Evolutionary conservation across 2,329 filamentous ascomycete species (phyloP).

Genomic region (Claviceps arundinis): DNA sequence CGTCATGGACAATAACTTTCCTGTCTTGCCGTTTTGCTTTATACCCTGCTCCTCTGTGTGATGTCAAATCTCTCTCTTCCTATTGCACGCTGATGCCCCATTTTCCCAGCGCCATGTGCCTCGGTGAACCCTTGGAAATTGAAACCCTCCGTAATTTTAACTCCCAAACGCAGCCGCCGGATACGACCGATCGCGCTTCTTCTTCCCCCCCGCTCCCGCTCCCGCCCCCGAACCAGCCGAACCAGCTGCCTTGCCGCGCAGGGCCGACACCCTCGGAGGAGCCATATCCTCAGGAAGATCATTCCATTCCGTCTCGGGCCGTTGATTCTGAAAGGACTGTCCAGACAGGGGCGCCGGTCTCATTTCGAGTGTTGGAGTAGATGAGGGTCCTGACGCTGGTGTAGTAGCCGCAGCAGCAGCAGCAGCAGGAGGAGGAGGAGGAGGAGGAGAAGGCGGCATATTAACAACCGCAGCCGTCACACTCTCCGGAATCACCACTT

Average conservation of each 20-base stretch:
- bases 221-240: slow-evolving; percentile 28
- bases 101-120: no score
- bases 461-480: slow-evolving; percentile 20
- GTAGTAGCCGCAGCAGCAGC: background rate
- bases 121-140: no score
- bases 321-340: slow-evolving; percentile 44
- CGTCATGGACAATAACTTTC: no score
- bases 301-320: slow-evolving; percentile 52
- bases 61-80: no score
- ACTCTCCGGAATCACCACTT: slow-evolving; percentile 11
- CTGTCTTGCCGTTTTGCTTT: no score
- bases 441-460: slow-evolving; percentile 9
- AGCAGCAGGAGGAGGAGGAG: background rate
- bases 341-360: slow-evolving; percentile 14
- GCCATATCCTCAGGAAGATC: slow-evolving; percentile 50
- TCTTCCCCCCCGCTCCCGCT: slow-evolving; percentile 33
- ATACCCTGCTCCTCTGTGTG: no score
- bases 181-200: slow-evolving; percentile 48
- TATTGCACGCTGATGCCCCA: no score
- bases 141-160: background rate
- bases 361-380: background rate
- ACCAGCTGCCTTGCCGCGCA: slow-evolving; percentile 12
- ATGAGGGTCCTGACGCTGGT: slow-evolving; percentile 15
- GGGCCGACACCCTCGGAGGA: slow-evolving; percentile 4
- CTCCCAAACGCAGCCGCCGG: slow-evolving; percentile 46